Percentiles rank a stretch among this genome's conserved stretches.
Conservation (phyloP, 306 rosid genomes). For the Comarum palustre region DNA sequence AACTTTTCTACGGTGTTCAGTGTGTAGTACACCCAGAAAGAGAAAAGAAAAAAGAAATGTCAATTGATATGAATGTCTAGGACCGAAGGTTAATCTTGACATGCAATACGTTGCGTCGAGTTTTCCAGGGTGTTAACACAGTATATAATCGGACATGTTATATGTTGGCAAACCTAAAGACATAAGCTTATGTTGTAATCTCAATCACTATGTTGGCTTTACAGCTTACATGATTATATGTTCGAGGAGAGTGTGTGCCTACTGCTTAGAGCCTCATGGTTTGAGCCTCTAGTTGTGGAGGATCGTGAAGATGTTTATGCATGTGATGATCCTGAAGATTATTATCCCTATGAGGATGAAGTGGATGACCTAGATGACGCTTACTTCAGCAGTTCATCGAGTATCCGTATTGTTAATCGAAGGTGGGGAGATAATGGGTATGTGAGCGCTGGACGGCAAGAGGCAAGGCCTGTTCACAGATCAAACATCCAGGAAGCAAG, state of each 20-base stretch:
- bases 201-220: constrained; percentile 3
- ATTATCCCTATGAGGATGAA: constrained; percentile 47
- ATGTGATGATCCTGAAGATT: constrained; percentile 42
- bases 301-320: constrained; percentile 35
- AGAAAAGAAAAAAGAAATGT: not conserved
- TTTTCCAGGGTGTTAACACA: not conserved
- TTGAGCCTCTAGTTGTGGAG: constrained; percentile 50
- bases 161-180: not conserved
- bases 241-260: constrained; percentile 93
- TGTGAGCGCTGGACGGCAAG: constrained; percentile 68
- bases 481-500: constrained; percentile 39
- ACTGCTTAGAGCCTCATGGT: constrained; percentile 86
- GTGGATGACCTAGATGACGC: constrained; percentile 55
- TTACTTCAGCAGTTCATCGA: constrained; percentile 49
- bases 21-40: not conserved
- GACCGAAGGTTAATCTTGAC: not conserved
- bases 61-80: not conserved
- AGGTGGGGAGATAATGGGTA: constrained; percentile 90
- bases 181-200: not conserved
- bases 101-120: not conserved
- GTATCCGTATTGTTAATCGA: constrained; percentile 76
- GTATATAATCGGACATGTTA: not conserved
- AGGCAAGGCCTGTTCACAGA: constrained; percentile 59
- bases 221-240: constrained; percentile 75
- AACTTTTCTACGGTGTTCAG: not conserved